Conservation (phyloP, 495 filamentous ascomycete genomes). For the Penicillium samsonianum region DNA sequence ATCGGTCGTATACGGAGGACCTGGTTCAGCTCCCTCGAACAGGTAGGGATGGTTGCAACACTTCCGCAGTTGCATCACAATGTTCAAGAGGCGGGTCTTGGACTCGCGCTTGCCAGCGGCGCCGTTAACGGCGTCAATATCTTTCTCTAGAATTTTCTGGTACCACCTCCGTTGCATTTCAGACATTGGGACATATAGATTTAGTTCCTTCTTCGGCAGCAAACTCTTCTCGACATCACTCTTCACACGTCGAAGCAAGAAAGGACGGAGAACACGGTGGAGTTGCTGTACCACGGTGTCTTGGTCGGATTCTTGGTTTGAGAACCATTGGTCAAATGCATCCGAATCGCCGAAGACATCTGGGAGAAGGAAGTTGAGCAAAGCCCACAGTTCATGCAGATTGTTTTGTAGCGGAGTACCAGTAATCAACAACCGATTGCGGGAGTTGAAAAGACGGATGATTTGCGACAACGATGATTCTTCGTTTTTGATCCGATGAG, state of each 20-base stretch:
- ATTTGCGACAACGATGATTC: constrained; percentile 96
- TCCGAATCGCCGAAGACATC: constrained; percentile 97
- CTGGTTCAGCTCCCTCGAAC: constrained; percentile 96
- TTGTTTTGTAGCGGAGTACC: constrained; percentile 99
- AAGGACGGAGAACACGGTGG: constrained; percentile 89
- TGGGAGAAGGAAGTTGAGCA: constrained; percentile 94
- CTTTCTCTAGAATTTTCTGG: constrained; percentile 97
- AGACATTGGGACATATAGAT: constrained; percentile 96
- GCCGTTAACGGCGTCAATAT: constrained; percentile 98
- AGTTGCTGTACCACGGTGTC: constrained; percentile 97
- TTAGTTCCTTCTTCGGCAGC: constrained; percentile 95
- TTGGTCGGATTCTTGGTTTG: constrained; percentile 80
- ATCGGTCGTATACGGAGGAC: constrained; percentile 96
- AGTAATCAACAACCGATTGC: constrained; percentile 93
- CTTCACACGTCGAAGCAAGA: constrained; percentile 95
- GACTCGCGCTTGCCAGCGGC: constrained; percentile 95
- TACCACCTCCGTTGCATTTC: constrained; percentile 99
- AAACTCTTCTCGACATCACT: constrained; percentile 98
- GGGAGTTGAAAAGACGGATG: constrained; percentile 93
- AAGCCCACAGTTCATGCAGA: constrained; percentile 97
- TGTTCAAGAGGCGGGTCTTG: constrained; percentile 98
- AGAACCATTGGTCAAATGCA: constrained; percentile 99
- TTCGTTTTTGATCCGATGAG: constrained; percentile 99
- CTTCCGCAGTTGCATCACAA: constrained; percentile 99
- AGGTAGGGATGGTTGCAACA: constrained; percentile 99